Percentiles rank a stretch among this genome's conserved stretches.
Evolutionary conservation across 1,284 basidiomycete genomes (phyloP).

Genomic region (Marasmius oreades): DNA sequence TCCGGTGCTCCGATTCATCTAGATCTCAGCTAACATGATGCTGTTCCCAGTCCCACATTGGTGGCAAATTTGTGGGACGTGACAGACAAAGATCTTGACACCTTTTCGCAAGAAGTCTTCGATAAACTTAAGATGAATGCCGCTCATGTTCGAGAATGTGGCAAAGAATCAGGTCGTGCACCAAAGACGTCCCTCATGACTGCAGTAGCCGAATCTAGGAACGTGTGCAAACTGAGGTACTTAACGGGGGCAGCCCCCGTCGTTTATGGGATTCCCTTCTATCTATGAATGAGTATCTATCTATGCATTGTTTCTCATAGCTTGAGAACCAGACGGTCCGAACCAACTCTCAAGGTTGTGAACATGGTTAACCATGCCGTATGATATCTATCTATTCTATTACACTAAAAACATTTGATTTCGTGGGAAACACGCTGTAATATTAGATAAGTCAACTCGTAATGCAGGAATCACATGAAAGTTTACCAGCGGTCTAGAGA

Average conservation of each 20-base stretch:
- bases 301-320: not conserved
- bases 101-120: conserved; percentile 84
- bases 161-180: conserved; percentile 6
- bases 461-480: conserved; percentile 4
- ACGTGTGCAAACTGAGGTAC: conserved; percentile 86
- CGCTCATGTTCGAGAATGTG: conserved; percentile 29
- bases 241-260: conserved; percentile 95
- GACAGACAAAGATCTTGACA: conserved; percentile 96
- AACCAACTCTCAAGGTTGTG: too few relatives aligned
- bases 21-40: conserved; percentile 6
- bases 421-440: too few relatives aligned
- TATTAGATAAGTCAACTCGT: too few relatives aligned
- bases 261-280: conserved; percentile 92
- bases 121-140: conserved; percentile 63
- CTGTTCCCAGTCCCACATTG: conserved; percentile 71
- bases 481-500: not conserved
- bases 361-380: too few relatives aligned
- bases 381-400: too few relatives aligned
- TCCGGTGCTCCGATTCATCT: not conserved
- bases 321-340: too few relatives aligned
- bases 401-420: not conserved
- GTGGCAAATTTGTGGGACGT: conserved; percentile 98
- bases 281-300: conserved; percentile 39
- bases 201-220: conserved; percentile 80
- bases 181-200: conserved; percentile 55